Evolutionary conservation across 768 basidiomycete species (phyloP).

Genomic region (Pholiota conissans): DNA sequence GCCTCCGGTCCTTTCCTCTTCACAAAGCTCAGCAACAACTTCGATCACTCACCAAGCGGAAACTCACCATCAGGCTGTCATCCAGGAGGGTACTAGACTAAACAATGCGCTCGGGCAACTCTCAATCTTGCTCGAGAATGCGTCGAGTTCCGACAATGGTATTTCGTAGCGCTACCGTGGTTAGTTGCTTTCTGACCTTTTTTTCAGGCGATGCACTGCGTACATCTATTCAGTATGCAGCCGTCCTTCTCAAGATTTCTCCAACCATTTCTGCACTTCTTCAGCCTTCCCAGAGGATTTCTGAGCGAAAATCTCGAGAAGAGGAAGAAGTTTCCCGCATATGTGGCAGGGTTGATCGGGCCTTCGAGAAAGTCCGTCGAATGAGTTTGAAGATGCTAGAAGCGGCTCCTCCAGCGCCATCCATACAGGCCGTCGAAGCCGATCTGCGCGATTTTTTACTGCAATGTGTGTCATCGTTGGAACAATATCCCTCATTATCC

Average conservation of each 20-base stretch:
- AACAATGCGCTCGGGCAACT: slow-evolving; percentile 40
- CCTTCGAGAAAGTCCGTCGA: slow-evolving; percentile 59
- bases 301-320: slow-evolving; percentile 6
- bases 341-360: slow-evolving; percentile 56
- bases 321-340: slow-evolving; percentile 39
- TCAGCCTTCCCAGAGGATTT: not conserved
- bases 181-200: not conserved
- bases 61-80: slow-evolving; percentile 10
- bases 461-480: slow-evolving; percentile 7
- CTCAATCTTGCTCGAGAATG: slow-evolving; percentile 27
- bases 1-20: slow-evolving; percentile 18
- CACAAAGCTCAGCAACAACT: not conserved
- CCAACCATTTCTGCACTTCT: slow-evolving; percentile 8
- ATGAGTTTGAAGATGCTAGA: slow-evolving; percentile 50
- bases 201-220: slow-evolving; percentile 5
- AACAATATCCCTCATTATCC: slow-evolving; percentile 3
- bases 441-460: slow-evolving; percentile 9
- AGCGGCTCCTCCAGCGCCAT: slow-evolving; percentile 5
- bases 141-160: slow-evolving; percentile 8
- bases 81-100: slow-evolving; percentile 39
- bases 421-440: slow-evolving; percentile 1
- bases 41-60: not conserved
- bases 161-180: not conserved
- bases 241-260: slow-evolving; percentile 8
- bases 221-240: slow-evolving; percentile 6